Percentiles rank a stretch among this genome's conserved stretches.
Evolutionary conservation across 495 filamentous ascomycete species (phyloP).

Genomic region (Cenococcum geophilum): DNA sequence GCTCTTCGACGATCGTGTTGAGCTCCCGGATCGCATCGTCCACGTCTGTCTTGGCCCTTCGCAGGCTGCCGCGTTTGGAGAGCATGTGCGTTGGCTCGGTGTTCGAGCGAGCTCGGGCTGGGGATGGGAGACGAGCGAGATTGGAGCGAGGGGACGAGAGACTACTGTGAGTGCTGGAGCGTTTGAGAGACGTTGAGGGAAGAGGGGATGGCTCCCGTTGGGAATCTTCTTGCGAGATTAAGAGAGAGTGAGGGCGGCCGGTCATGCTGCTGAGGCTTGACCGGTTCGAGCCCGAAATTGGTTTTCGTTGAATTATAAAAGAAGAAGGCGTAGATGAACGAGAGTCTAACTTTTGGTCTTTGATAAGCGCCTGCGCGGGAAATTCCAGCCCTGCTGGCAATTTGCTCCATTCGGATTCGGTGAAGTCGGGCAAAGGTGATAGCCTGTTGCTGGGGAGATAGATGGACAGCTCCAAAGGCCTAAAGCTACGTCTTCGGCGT

Average conservation of each 20-base stretch:
- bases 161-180: constrained; percentile 12
- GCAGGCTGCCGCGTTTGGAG: constrained; percentile 21
- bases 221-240: constrained; percentile 15
- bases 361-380: constrained; percentile 25
- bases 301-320: constrained; percentile 27
- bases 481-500: constrained; percentile 45
- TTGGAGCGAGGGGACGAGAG: constrained; percentile 12
- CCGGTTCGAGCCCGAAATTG: constrained; percentile 16
- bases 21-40: constrained; percentile 36
- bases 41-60: constrained; percentile 25
- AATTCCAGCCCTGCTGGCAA: constrained; percentile 24
- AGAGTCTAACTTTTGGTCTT: constrained; percentile 18
- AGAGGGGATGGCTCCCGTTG: constrained; percentile 14
- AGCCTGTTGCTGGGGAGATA: constrained; percentile 59
- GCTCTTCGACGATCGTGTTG: constrained; percentile 37
- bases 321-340: constrained; percentile 19
- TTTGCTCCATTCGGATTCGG: constrained; percentile 16
- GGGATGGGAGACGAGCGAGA: constrained; percentile 21
- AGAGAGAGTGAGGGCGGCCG: constrained; percentile 4
- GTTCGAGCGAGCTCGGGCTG: constrained; percentile 19
- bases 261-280: neutral
- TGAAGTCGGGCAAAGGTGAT: constrained; percentile 54
- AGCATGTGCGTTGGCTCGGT: constrained; percentile 6
- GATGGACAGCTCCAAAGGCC: constrained; percentile 71
- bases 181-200: constrained; percentile 6